These are phyloP conservation scores for Suhomyces emberorum DNA, from an alignment of 805 yeast genomes.

Conservation along the genomic window DNA sequence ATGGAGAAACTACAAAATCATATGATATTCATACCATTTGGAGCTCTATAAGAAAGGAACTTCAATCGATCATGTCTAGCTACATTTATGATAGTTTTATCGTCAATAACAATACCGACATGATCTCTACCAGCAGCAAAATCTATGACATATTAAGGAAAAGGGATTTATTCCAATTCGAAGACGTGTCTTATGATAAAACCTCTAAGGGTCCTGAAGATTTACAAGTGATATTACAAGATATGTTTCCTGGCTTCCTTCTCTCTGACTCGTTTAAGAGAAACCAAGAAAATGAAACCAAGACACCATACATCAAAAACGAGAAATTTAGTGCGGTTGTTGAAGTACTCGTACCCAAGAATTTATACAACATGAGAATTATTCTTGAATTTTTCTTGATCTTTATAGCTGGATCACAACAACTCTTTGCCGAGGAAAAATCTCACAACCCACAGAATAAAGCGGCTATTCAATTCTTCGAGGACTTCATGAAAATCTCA, in stretches of 20 bases:
- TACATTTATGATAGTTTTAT: conserved; percentile 27
- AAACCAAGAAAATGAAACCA: conserved; percentile 9
- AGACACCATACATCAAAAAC: conserved; percentile 53
- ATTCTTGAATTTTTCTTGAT: conserved; percentile 69
- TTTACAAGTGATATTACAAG: conserved; percentile 42
- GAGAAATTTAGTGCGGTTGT: conserved; percentile 55
- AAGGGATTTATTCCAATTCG: conserved; percentile 28
- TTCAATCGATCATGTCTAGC: conserved; percentile 27
- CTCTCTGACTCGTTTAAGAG: conserved; percentile 20
- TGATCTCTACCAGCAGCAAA: conserved; percentile 8
- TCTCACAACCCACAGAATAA: conserved; percentile 5
- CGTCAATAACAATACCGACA: conserved; percentile 7
- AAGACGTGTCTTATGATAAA: conserved; percentile 25
- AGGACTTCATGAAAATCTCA: conserved; percentile 57
- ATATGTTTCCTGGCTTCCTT: conserved; percentile 68
- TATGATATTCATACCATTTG: conserved; percentile 26
- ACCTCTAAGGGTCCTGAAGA: conserved; percentile 27
- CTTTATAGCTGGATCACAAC: conserved; percentile 59
- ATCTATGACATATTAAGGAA: conserved; percentile 22
- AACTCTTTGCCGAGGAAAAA: conserved; percentile 15
- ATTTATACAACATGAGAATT: conserved; percentile 75
- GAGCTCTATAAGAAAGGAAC: conserved; percentile 31
- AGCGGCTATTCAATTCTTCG: conserved; percentile 46
- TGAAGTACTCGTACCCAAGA: conserved; percentile 64
- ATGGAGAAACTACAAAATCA: conserved; percentile 1